Conservation (phyloP, 805 yeast genomes). For the Candida qinlingensis region DNA sequence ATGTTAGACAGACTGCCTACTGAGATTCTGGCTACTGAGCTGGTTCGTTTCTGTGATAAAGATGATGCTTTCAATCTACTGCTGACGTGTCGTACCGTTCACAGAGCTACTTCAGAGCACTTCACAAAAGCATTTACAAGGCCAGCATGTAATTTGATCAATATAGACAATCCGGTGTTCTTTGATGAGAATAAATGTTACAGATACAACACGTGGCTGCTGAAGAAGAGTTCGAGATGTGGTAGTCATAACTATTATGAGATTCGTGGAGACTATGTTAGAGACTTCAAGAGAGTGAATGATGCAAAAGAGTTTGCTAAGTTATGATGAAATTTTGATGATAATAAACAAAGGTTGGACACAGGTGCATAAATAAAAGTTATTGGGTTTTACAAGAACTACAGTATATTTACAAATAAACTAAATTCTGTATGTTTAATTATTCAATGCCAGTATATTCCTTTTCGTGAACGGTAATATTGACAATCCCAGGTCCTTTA, state of each 20-base stretch:
- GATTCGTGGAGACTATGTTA: background rate
- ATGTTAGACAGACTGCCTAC: constrained; percentile 22
- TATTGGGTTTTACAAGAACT: too few relatives aligned
- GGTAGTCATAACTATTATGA: constrained; percentile 3
- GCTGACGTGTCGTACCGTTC: constrained; percentile 17
- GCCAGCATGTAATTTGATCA: constrained; percentile 13
- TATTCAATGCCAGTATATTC: too few relatives aligned
- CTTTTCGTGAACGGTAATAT: too few relatives aligned
- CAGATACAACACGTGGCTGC: constrained; percentile 3
- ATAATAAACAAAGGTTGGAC: background rate
- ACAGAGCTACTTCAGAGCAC: constrained; percentile 14
- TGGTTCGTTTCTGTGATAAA: constrained; percentile 12
- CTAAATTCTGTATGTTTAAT: too few relatives aligned
- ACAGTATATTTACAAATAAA: too few relatives aligned
- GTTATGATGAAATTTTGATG: background rate
- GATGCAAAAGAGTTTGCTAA: background rate
- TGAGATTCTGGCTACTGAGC: constrained; percentile 17
- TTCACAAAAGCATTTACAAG: constrained; percentile 6
- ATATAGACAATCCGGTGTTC: constrained; percentile 17
- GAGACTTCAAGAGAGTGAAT: background rate
- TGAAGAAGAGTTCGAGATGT: constrained; percentile 1
- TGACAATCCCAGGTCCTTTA: background rate
- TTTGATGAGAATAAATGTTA: background rate
- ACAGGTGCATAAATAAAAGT: background rate
- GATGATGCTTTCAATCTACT: constrained; percentile 18